These are phyloP conservation scores for Psilocybe sp. DNA, from an alignment of 768 basidiomycete genomes.

Conservation along the genomic window DNA sequence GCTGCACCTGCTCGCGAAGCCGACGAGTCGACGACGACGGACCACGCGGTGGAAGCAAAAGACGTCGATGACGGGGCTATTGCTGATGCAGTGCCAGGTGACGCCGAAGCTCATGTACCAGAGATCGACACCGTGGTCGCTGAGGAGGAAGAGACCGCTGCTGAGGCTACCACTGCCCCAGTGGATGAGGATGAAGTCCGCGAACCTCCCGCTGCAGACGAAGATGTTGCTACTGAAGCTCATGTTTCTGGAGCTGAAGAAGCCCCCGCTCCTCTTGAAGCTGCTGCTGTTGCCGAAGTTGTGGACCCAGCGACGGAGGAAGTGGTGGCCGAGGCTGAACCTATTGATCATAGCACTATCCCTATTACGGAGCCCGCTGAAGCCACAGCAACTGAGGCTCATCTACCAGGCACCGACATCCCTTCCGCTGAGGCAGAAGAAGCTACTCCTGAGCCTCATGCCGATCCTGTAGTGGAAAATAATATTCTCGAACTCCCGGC, in stretches of 20 bases:
- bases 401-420: background rate
- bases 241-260: background rate
- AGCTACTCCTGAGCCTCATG: background rate
- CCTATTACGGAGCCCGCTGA: background rate
- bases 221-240: background rate
- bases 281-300: background rate
- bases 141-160: too few species aligned
- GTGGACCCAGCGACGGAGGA: background rate
- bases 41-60: too few species aligned
- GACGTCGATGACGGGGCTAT: too few species aligned
- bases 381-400: background rate
- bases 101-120: too few species aligned
- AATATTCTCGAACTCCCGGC: background rate
- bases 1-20: too few species aligned
- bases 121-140: too few species aligned
- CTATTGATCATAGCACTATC: background rate
- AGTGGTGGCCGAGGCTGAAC: background rate
- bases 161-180: too few species aligned
- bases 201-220: too few species aligned
- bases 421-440: background rate
- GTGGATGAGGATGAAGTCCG: too few species aligned
- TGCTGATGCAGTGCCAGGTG: too few species aligned
- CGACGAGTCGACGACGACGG: too few species aligned
- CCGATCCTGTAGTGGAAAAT: too few species aligned
- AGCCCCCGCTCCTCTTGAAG: background rate